These are phyloP conservation scores for Lavandula angustifolia DNA, from an alignment of 257 asterid genomes.

Conservation along the genomic window DNA sequence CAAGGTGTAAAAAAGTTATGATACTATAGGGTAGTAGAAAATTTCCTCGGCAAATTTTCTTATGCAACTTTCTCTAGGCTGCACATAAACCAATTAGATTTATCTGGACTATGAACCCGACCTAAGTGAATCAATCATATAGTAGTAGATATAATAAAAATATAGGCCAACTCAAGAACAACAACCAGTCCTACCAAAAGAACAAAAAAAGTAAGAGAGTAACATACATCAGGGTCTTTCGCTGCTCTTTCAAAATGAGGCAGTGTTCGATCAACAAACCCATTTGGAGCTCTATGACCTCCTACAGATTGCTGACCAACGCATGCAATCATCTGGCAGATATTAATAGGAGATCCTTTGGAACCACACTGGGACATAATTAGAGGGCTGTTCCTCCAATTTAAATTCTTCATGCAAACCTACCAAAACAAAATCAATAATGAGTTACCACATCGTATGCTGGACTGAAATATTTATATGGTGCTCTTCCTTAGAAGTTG, in stretches of 20 bases:
- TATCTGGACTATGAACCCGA: conserved; percentile 1
- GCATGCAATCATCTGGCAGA: conserved; percentile 98
- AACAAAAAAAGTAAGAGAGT: conserved; percentile 13
- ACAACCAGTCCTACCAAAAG: too few relatives aligned
- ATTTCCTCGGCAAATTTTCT: background rate
- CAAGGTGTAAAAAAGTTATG: too few relatives aligned
- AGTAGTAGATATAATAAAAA: background rate
- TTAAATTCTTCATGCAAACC: conserved; percentile 75
- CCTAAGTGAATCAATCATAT: conserved; percentile 15
- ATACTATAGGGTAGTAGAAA: background rate
- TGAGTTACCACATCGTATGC: conserved; percentile 11
- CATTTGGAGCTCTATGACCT: conserved; percentile 95
- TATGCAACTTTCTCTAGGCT: background rate
- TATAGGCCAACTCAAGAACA: too few relatives aligned
- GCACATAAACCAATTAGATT: background rate
- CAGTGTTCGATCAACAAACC: conserved; percentile 88
- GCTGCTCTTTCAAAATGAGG: conserved; percentile 88
- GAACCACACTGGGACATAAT: conserved; percentile 99
- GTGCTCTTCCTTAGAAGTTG: too few relatives aligned
- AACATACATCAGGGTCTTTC: conserved; percentile 81
- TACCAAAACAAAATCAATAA: conserved; percentile 34
- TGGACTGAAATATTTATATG: conserved; percentile 7
- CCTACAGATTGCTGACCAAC: conserved; percentile 98
- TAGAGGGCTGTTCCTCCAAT: conserved; percentile 96
- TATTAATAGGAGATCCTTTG: conserved; percentile 93